These are phyloP conservation scores for Diaporthe citriasiana DNA, from an alignment of 2,329 filamentous ascomycete genomes.

Conservation along the genomic window DNA sequence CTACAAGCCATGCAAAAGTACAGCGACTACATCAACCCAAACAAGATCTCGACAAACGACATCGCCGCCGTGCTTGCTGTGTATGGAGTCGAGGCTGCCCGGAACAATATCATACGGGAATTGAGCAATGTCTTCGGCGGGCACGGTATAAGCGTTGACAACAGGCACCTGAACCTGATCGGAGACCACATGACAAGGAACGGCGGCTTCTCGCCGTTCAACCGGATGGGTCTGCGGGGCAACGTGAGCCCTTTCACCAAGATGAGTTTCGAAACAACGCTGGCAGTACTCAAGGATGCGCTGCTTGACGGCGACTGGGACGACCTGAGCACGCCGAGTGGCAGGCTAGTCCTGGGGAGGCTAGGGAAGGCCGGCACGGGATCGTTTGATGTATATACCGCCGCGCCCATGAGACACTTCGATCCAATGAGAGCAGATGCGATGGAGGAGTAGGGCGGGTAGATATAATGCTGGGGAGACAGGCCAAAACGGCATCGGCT, in stretches of 20 bases:
- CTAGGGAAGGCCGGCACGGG: conserved; percentile 90
- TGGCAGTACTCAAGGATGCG: conserved; percentile 93
- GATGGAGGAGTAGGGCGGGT: conserved; percentile 35
- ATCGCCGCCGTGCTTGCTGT: conserved; percentile 85
- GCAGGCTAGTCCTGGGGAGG: conserved; percentile 88
- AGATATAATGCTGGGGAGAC: background rate
- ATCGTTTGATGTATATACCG: conserved; percentile 87
- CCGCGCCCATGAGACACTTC: conserved; percentile 66
- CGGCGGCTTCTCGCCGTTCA: conserved; percentile 92
- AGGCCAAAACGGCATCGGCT: background rate
- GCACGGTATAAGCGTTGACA: conserved; percentile 94
- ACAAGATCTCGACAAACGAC: conserved; percentile 92
- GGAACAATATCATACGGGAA: conserved; percentile 88
- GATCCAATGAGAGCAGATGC: conserved; percentile 49
- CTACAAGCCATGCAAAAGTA: conserved; percentile 91
- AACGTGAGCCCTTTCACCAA: conserved; percentile 95
- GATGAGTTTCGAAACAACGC: conserved; percentile 99
- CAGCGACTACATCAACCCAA: conserved; percentile 86
- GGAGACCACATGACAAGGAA: conserved; percentile 98
- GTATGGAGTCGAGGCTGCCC: conserved; percentile 95
- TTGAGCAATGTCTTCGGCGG: conserved; percentile 87
- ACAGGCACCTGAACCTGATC: conserved; percentile 93
- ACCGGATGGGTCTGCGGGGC: conserved; percentile 86
- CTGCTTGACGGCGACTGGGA: conserved; percentile 93
- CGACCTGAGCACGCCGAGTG: conserved; percentile 86